These are phyloP conservation scores for Cryptococcus sp. DNA, from an alignment of 1,284 basidiomycete species.

Conservation along the genomic window DNA sequence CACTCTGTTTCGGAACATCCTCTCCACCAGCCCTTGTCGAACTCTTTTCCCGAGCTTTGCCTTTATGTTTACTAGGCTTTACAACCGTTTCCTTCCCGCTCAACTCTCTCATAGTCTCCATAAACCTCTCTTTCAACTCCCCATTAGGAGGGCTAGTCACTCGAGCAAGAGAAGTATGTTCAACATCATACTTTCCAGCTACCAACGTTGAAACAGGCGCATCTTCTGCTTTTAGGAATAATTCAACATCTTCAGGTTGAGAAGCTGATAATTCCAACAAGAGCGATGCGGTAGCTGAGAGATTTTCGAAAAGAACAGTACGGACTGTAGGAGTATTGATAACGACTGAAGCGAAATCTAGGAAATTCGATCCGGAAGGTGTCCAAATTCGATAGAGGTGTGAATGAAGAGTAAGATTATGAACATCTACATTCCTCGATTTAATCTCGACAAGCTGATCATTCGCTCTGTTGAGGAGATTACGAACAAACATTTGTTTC, in stretches of 20 bases:
- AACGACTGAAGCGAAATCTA: constrained; percentile 53
- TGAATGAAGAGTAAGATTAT: constrained; percentile 53
- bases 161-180: constrained; percentile 1
- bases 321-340: constrained; percentile 51
- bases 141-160: constrained; percentile 15
- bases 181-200: constrained; percentile 15
- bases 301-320: constrained; percentile 51
- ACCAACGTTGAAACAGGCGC: constrained; percentile 5
- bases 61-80: constrained; percentile 2
- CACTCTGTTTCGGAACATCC: constrained; percentile 20
- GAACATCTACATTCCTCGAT: constrained; percentile 51
- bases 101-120: constrained; percentile 49
- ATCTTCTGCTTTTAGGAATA: constrained; percentile 48
- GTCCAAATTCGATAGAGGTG: constrained; percentile 54
- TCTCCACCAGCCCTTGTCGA: constrained; percentile 18
- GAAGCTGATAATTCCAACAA: constrained; percentile 50
- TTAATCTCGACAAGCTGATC: constrained; percentile 51
- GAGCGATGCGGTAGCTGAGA: constrained; percentile 36
- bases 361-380: constrained; percentile 51
- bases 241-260: constrained; percentile 51
- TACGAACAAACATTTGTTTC: constrained; percentile 52
- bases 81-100: constrained; percentile 23
- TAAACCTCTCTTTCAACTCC: constrained; percentile 50
- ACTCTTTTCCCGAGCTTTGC: constrained; percentile 14
- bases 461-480: constrained; percentile 41